Base-by-base conservation (phyloP, 192 early-diverging fungal genomes). In the Coemansia furcata region DNA sequence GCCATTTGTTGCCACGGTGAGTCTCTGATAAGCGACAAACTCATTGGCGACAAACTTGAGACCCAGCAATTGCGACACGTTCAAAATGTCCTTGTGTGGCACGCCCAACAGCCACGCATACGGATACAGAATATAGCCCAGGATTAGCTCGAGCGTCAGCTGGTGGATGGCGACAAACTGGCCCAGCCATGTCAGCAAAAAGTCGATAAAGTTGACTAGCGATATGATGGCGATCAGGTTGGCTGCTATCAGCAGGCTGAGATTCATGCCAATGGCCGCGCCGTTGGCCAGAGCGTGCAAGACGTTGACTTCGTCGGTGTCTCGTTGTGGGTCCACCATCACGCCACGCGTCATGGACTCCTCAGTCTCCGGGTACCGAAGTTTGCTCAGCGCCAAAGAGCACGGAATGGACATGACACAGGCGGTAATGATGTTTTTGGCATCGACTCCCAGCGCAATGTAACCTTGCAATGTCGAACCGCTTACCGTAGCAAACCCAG, bases 351-450 rank as follows among this genome's bases (percentile, higher is more conserved):
- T 92, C 68, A 94, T 46, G 11, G 93, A 89, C 43, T 90, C 88
- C 47, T 94, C 92, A 19, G 84, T 89, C 77, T 96, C 94, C 3
- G 94, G 94, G 65, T 89, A 90, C 37, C 90, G 85, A 68, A 96
- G 75, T 86, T 96, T 96, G 80, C 91, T 91, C 62, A 94, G 83
- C 47, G 91, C 86, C 55, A 96, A 70, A 15, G 90, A 89, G 65
- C 89, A 89, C 2, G 94, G 94, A 29, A 96, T 88, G 26, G 94
- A 96, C 93, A 96, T 94, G 85, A 94, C 78, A 74, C 93, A 94
- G 15, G 92, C 87, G 1, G 93, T 92, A 67, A 96, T 87, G 58
- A 96, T 76, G 68, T 87, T 82, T 7, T 84, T 77, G 7, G 86
- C 75, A 63, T 78, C 68, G 14, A 90, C 88, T 62, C 92, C 92